phyloP scores from a whole-genome alignment of 2,329 filamentous ascomycete genomes.

The Hirsutella thompsonii region DNA sequence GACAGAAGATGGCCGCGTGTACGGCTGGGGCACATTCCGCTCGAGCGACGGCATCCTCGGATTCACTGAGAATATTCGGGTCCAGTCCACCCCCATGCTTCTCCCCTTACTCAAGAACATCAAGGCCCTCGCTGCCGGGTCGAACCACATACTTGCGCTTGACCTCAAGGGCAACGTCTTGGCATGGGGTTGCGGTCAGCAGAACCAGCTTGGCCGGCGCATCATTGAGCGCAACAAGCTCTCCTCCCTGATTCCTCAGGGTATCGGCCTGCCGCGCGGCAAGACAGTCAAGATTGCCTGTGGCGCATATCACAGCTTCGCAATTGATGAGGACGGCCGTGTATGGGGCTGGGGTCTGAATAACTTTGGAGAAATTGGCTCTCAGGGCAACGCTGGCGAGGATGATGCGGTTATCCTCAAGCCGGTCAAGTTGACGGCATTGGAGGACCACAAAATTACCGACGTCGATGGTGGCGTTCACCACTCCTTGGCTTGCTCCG shows the following conservation, averaged over 20 bases:
- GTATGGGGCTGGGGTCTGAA: conserved; percentile 81
- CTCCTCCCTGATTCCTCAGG: conserved; percentile 45
- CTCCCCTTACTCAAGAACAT: conserved; percentile 55
- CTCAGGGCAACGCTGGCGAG: conserved; percentile 39
- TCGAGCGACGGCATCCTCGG: conserved; percentile 51
- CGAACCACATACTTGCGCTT: conserved; percentile 59
- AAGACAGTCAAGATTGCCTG: conserved; percentile 41
- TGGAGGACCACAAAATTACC: conserved; percentile 50
- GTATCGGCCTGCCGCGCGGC: conserved; percentile 43
- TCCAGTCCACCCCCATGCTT: conserved; percentile 37
- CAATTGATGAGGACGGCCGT: conserved; percentile 54
- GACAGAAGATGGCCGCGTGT: conserved; percentile 62
- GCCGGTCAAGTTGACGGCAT: conserved; percentile 52
- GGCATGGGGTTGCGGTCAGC: conserved; percentile 62
- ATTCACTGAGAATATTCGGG: conserved; percentile 39
- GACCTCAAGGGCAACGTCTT: conserved; percentile 51
- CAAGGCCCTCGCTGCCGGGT: conserved; percentile 48
- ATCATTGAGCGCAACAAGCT: conserved; percentile 51
- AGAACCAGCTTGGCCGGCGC: conserved; percentile 48
- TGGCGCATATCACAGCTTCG: conserved; percentile 75
- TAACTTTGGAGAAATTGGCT: conserved; percentile 70
- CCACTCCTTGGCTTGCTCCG: conserved; percentile 55
- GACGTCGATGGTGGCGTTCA: conserved; percentile 60
- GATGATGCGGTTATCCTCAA: conserved; percentile 56
- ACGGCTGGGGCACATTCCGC: conserved; percentile 76